These are phyloP conservation scores for Aspergillus texensis DNA, from an alignment of 2,329 filamentous ascomycete genomes.

Conservation along the genomic window DNA sequence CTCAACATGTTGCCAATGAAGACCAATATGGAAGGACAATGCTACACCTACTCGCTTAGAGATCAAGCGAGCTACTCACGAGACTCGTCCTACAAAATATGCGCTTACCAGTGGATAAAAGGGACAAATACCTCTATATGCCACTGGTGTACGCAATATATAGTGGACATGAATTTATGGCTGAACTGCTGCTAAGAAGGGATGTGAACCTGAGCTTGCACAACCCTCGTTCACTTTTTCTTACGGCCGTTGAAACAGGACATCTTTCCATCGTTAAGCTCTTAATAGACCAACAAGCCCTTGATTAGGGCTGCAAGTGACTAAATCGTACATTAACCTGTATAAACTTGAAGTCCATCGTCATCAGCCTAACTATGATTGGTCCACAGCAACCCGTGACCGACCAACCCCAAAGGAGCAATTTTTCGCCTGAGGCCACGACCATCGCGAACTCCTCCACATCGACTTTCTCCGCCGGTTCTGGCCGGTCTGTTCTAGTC, in stretches of 20 bases:
- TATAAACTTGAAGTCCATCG: too few relatives aligned
- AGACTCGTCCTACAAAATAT: not conserved
- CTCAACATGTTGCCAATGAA: not conserved
- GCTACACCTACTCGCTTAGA: not conserved
- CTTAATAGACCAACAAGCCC: too few relatives aligned
- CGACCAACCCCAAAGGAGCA: conserved; percentile 4
- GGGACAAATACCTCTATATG: not conserved
- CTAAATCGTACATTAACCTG: too few relatives aligned
- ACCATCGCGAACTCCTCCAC: conserved; percentile 11
- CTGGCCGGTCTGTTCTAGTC: conserved; percentile 6
- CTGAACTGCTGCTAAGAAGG: not conserved
- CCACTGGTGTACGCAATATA: not conserved
- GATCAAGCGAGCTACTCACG: not conserved
- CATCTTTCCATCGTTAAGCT: too few relatives aligned
- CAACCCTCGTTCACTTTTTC: too few relatives aligned
- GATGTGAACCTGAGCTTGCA: too few relatives aligned
- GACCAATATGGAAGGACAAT: not conserved
- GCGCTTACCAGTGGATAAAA: not conserved
- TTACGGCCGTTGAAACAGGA: too few relatives aligned
- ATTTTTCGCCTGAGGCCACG: conserved; percentile 8
- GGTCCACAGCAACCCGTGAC: conserved; percentile 3
- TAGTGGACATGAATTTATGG: not conserved
- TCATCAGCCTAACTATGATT: not conserved
- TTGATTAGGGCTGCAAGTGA: too few relatives aligned
- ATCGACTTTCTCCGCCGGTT: conserved; percentile 11